These are phyloP conservation scores for Biancaea sappan DNA, from an alignment of 306 rosid species.

Conservation along the genomic window DNA sequence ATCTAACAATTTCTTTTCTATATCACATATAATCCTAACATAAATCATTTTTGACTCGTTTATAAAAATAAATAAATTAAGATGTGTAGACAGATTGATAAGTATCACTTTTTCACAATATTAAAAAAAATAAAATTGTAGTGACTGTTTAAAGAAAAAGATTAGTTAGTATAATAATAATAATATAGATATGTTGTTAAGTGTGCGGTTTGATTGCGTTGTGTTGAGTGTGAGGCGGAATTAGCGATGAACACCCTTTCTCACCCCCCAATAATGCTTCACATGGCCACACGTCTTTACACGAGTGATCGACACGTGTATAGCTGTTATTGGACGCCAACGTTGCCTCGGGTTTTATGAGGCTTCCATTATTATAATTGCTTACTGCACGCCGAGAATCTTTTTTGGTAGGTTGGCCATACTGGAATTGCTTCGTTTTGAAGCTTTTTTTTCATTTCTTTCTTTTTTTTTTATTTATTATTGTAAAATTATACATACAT, in stretches of 20 bases:
- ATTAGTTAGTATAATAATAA: too few relatives aligned
- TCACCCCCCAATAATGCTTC: slow-evolving; percentile 68
- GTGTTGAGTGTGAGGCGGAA: slow-evolving; percentile 29
- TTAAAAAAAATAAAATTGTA: too few relatives aligned
- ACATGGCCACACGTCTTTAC: slow-evolving; percentile 69
- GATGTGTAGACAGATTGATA: too few relatives aligned
- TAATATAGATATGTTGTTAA: slow-evolving; percentile 5
- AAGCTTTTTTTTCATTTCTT: slow-evolving; percentile 49
- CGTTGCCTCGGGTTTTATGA: slow-evolving; percentile 43
- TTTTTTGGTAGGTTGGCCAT: slow-evolving; percentile 28
- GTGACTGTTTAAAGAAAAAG: too few relatives aligned
- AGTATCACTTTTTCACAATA: too few relatives aligned
- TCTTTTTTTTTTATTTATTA: slow-evolving; percentile 1
- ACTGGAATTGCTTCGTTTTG: slow-evolving; percentile 62
- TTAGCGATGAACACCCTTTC: slow-evolving; percentile 47
- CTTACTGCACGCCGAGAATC: slow-evolving; percentile 72
- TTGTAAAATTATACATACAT: background rate
- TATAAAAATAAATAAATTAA: too few relatives aligned
- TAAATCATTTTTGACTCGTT: too few relatives aligned
- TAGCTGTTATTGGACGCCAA: slow-evolving; percentile 10
- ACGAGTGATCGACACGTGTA: slow-evolving; percentile 50
- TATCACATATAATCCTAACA: too few relatives aligned
- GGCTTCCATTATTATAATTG: slow-evolving; percentile 38
- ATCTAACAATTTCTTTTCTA: too few relatives aligned
- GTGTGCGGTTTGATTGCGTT: slow-evolving; percentile 20